Base-by-base conservation (phyloP, 352 stramenopile genomes). In the Aphanomyces stellatus region DNA sequence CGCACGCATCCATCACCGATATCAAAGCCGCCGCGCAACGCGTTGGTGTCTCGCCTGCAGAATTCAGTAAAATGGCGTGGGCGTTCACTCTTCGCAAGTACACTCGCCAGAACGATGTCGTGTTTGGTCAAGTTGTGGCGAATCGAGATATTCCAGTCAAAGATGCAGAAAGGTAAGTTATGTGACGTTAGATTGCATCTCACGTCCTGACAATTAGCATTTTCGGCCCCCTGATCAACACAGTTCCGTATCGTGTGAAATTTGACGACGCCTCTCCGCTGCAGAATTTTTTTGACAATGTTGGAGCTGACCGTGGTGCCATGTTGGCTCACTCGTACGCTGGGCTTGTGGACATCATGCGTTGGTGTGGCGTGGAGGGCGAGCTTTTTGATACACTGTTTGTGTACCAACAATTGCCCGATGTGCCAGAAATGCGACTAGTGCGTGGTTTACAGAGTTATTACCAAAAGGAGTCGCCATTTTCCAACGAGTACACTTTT, bases 101-200 rank as follows among this genome's bases (percentile, higher is more conserved):
- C 25, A 57, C 27, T 57, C 49, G 49, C 13, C n/a, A 13, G 13
- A n/a, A 37, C 30, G 49, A 57, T 57, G 49, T 57, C 13, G 30
- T 57, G 30, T 57, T 57, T 57, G 49, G 49, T 1, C 25, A 57
- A 33, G 49, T 57, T 4, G 22, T 35, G 30, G 49, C 49, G 30
- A 57, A 57, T 57, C 49, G 49, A n/a, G 30, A 57, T 37, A 37
- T 57, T 57, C 25, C 25, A 7, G 30, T 57, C 22, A n/a, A 57
- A 7, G 25, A 34, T 40, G 49, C 25, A 15, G 27, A 57, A 4
- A 57, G n/a, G 49, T 57, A 57, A 15, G 30, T 28, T 53, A 28
- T 19, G n/a, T n/a, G n/a, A n/a, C 13, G 8, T 53, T 27, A 13
- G 13, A 53, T 43, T 43, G 10, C 37, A 10, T 43, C 10, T 43